Evolutionary conservation across 495 filamentous ascomycete species (phyloP).

Genomic region (Lasiosphaeris hirsuta): DNA sequence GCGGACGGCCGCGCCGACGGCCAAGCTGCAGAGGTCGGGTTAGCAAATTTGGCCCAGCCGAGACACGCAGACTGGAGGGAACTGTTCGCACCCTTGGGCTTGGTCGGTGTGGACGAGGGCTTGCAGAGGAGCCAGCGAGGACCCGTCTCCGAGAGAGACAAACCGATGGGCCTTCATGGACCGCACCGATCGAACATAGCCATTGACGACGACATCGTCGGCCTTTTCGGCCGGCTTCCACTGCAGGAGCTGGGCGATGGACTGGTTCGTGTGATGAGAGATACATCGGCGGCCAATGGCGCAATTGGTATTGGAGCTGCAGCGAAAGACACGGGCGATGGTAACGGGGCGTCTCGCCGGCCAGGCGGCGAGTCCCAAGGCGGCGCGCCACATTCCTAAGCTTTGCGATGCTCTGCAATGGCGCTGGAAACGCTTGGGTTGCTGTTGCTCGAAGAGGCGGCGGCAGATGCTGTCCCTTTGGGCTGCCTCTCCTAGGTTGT

Average conservation of each 20-base stretch:
- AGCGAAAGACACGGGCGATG: constrained; percentile 1
- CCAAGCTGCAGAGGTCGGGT: constrained; percentile 55
- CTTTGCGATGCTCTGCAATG: neutral
- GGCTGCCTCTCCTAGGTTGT: no score
- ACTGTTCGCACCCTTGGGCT: constrained; percentile 66
- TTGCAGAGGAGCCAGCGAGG: constrained; percentile 73
- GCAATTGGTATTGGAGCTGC: neutral
- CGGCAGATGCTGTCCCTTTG: no score
- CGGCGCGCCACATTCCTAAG: no score
- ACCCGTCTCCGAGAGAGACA: constrained; percentile 84
- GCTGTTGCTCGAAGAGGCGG: no score
- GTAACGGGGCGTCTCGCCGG: neutral
- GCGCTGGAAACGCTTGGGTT: neutral
- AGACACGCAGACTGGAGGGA: constrained; percentile 23
- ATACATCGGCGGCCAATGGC: constrained; percentile 15
- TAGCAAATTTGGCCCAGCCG: constrained; percentile 21
- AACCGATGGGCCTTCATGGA: constrained; percentile 82
- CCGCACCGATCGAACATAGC: constrained; percentile 79
- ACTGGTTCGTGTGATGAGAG: constrained; percentile 19
- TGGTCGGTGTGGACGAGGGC: constrained; percentile 73
- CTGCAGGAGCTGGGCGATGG: constrained; percentile 29
- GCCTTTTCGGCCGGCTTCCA: constrained; percentile 27
- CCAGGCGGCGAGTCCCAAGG: no score
- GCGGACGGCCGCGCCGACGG: constrained; percentile 74
- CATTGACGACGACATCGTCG: constrained; percentile 55